A percentile compares a stretch with the other conserved stretches of the same genome.
These are phyloP conservation scores for Microsporum audouinii DNA, from an alignment of 2,329 filamentous ascomycete species.

Conservation along the genomic window DNA sequence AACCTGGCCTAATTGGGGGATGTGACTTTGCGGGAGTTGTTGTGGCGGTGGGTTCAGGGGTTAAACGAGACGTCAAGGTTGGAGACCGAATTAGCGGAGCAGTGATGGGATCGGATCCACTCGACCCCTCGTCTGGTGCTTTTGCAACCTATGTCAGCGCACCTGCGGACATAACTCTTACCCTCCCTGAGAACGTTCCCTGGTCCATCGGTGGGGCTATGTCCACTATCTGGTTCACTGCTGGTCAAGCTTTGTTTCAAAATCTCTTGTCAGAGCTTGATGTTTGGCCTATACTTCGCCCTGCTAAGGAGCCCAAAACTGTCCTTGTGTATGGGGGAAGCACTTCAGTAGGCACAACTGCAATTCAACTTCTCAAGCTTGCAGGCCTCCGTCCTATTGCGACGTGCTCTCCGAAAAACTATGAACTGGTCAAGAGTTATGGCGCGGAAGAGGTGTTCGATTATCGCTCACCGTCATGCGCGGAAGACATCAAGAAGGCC, in stretches of 20 bases:
- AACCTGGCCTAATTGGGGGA: slow-evolving; percentile 10
- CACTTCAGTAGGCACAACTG: slow-evolving; percentile 35
- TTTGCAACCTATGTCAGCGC: slow-evolving; percentile 29
- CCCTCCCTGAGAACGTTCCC: slow-evolving; percentile 22
- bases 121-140: slow-evolving; percentile 22
- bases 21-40: slow-evolving; percentile 14
- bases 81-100: slow-evolving; percentile 29
- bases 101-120: slow-evolving; percentile 22
- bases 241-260: slow-evolving; percentile 24
- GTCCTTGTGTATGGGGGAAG: slow-evolving; percentile 39
- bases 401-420: slow-evolving; percentile 26
- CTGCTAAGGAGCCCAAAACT: slow-evolving; percentile 12
- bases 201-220: slow-evolving; percentile 25
- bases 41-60: slow-evolving; percentile 8
- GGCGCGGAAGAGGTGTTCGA: slow-evolving; percentile 28
- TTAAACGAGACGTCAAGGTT: slow-evolving; percentile 6
- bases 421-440: slow-evolving; percentile 24
- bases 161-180: slow-evolving; percentile 22
- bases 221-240: slow-evolving; percentile 21
- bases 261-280: slow-evolving; percentile 15
- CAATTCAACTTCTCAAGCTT: slow-evolving; percentile 19
- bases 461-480: slow-evolving; percentile 12
- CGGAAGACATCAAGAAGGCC: slow-evolving; percentile 15
- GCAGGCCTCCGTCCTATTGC: slow-evolving; percentile 25
- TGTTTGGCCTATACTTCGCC: not conserved